Evolutionary conservation across 2,329 filamentous ascomycete species (phyloP).

Genomic region (Ceratocystis smalleyi): DNA sequence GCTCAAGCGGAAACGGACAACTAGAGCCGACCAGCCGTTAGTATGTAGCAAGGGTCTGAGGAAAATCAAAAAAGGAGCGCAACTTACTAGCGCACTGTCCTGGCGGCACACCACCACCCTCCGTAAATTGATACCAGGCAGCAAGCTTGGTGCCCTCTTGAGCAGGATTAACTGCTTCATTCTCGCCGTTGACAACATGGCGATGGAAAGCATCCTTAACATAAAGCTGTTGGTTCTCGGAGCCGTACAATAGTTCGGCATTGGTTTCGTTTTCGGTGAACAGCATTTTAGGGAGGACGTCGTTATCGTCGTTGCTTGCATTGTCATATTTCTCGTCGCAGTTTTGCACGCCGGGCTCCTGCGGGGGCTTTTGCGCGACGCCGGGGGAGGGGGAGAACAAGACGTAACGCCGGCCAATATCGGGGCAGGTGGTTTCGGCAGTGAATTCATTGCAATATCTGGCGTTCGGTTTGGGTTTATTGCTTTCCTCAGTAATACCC

Average conservation of each 20-base stretch:
- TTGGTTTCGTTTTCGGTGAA: conserved; percentile 98
- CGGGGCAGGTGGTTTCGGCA: conserved; percentile 32
- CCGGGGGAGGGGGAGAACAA: conserved; percentile 82
- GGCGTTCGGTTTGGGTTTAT: conserved; percentile 77
- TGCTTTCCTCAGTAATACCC: conserved; percentile 60
- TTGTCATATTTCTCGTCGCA: conserved; percentile 25
- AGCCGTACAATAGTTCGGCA: conserved; percentile 57
- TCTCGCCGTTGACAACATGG: conserved; percentile 68
- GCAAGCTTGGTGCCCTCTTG: conserved; percentile 73
- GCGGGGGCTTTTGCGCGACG: conserved; percentile 29
- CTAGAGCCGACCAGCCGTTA: conserved; percentile 26
- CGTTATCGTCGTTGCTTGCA: conserved; percentile 38
- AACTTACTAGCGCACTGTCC: conserved; percentile 77
- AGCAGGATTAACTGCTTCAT: conserved; percentile 65
- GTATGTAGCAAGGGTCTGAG: background rate
- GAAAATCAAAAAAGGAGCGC: conserved; percentile 23
- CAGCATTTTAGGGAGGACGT: conserved; percentile 69
- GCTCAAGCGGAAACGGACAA: conserved; percentile 82
- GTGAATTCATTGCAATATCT: conserved; percentile 35
- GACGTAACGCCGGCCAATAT: conserved; percentile 68
- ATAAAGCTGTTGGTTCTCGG: conserved; percentile 64
- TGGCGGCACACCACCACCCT: conserved; percentile 70
- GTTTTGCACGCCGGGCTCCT: conserved; percentile 22
- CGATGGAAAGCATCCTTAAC: conserved; percentile 94
- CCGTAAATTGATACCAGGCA: conserved; percentile 85